A percentile compares a stretch with the other conserved stretches of the same genome.
These are phyloP conservation scores for Acanthamoeba lenticulata DNA, from an alignment of 208 protist genomes.

Conservation along the genomic window DNA sequence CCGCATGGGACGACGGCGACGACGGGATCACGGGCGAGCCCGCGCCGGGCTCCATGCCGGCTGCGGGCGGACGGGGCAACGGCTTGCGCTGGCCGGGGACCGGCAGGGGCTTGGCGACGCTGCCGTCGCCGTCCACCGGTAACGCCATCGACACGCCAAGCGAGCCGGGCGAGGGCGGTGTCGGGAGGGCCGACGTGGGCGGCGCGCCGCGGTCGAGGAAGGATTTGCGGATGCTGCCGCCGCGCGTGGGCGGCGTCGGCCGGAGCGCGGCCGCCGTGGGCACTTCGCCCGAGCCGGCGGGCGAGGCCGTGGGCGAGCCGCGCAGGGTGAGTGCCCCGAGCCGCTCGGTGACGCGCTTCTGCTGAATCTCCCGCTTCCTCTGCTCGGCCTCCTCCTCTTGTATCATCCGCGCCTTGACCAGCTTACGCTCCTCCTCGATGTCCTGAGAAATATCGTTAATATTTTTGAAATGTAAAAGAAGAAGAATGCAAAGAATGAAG, in stretches of 20 bases:
- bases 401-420: background rate
- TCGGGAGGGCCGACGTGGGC: background rate
- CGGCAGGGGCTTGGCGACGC: background rate
- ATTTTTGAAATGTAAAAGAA: background rate
- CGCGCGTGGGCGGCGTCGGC: background rate
- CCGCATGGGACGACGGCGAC: no score
- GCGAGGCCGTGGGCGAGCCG: background rate
- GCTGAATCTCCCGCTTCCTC: constrained; percentile 33
- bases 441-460: background rate
- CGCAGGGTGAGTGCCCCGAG: background rate
- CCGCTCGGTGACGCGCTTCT: background rate
- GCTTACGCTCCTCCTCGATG: background rate
- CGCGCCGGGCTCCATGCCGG: background rate
- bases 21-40: no score
- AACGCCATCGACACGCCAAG: no score
- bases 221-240: background rate
- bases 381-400: constrained; percentile 51
- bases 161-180: no score
- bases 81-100: background rate
- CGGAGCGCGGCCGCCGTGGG: background rate
- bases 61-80: background rate
- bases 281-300: background rate
- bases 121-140: no score
- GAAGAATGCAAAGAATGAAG: no score
- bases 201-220: background rate